phyloP scores from a whole-genome alignment of 805 yeast genomes.

The Jamesozyma hellenica region DNA sequence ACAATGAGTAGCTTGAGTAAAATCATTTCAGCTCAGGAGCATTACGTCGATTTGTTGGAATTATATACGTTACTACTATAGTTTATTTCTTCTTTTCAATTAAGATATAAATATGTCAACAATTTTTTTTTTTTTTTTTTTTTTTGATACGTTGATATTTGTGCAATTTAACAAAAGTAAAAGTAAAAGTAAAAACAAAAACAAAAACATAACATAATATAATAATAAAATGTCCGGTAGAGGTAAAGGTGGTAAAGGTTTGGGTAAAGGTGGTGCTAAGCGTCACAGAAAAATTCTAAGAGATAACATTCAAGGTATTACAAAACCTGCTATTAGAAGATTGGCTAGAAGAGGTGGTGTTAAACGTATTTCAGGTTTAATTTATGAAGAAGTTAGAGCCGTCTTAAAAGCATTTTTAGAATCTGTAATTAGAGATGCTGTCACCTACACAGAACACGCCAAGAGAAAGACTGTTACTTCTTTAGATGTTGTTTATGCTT shows the following conservation, averaged over 20 bases:
- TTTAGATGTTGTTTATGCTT: conserved; percentile 95
- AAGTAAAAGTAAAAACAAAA: neutral
- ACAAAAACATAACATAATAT: neutral
- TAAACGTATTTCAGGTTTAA: too few relatives aligned
- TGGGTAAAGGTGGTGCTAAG: conserved; percentile 99
- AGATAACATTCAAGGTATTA: conserved; percentile 99
- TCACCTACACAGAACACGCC: conserved; percentile 99
- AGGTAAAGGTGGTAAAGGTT: conserved; percentile 99
- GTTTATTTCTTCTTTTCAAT: too few relatives aligned
- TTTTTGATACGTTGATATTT: too few relatives aligned
- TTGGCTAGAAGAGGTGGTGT: too few relatives aligned
- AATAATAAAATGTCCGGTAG: too few relatives aligned
- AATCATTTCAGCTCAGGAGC: neutral
- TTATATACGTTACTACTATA: too few relatives aligned
- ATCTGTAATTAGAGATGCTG: conserved; percentile 97
- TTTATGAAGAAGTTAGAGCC: too few relatives aligned
- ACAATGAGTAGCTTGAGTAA: neutral
- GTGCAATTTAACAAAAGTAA: too few relatives aligned
- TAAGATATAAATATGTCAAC: too few relatives aligned
- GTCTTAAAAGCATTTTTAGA: conserved; percentile 93
- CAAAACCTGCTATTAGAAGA: conserved; percentile 99
- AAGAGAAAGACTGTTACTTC: conserved; percentile 99
- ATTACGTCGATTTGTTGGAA: too few relatives aligned
- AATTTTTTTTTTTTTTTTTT: too few relatives aligned
- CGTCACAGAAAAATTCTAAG: conserved; percentile 99